Evolutionary conservation across 2,329 filamentous ascomycete species (phyloP).

Genomic region (Macrophomina phaseolina): DNA sequence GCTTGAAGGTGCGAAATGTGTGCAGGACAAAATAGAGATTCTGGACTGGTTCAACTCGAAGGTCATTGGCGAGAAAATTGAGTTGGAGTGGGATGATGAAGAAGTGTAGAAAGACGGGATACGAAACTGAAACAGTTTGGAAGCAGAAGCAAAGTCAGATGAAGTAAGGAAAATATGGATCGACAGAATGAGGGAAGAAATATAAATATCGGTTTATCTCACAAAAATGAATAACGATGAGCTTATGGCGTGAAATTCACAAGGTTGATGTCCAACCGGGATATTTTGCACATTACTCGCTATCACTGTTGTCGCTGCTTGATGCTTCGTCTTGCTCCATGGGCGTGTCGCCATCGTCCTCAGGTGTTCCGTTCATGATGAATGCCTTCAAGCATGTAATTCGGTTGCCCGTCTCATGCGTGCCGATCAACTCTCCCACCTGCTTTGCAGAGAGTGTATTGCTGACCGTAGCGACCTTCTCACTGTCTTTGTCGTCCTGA

Average conservation of each 20-base stretch:
- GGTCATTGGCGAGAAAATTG: constrained; percentile 57
- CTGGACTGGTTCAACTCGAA: constrained; percentile 63
- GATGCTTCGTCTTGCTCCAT: constrained; percentile 28
- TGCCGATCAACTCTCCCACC: constrained; percentile 72
- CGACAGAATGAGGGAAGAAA: neutral
- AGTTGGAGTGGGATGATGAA: constrained; percentile 34
- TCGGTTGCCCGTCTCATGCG: constrained; percentile 83
- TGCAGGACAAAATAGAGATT: constrained; percentile 53
- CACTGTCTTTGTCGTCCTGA: constrained; percentile 14
- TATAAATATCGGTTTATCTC: neutral
- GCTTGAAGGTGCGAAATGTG: constrained; percentile 50
- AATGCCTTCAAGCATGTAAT: constrained; percentile 90
- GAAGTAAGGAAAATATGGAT: neutral
- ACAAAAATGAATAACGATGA: neutral
- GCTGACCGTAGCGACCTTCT: constrained; percentile 19
- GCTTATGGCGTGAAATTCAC: neutral
- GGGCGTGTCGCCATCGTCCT: constrained; percentile 35
- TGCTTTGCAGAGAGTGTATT: constrained; percentile 39
- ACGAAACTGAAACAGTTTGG: neutral
- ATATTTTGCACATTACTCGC: constrained; percentile 26
- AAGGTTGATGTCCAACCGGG: constrained; percentile 1
- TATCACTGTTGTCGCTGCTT: constrained; percentile 29
- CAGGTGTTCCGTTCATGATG: constrained; percentile 68
- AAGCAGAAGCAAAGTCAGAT: neutral
- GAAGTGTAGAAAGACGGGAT: neutral